Base-by-base conservation (phyloP, 805 yeast genomes). In the Candida andamanensis region DNA sequence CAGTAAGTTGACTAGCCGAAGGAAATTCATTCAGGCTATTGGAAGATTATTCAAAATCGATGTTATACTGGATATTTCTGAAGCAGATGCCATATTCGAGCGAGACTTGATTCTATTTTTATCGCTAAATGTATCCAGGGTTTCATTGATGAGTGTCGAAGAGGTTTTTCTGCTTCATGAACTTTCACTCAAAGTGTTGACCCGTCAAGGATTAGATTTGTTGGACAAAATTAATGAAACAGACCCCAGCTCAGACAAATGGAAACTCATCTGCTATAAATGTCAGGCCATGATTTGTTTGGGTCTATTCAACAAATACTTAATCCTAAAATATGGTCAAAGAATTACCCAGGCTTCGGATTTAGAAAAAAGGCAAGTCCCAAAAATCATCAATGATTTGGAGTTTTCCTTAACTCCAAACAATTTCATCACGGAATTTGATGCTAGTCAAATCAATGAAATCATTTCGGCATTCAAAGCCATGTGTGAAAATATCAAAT, bases 91-190 rank as follows among this genome's bases (percentile, higher is more conserved):
- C 1, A 20, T 40, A 13, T 18, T 17, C 2, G 31, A 47, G 22
- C 42, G 60, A 25, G 54, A 57, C 26, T 29, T 35, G 8, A 35
- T 49, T 0, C 32, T 48, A 3, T 60, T 44, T 27, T 27, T 70
- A 6, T 50, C 63, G 1, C 34, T 54, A 2, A 72, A 74, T 37
- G 32, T 79, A 5, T 45, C 67, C 1, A 49, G 46, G 2, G 44
- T 68, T 11, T 58, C 56, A 2, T 65, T 76, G 26, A 41, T 45
- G 0, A 57, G 67, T 0, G 48, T 66, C 28, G 85, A 79, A 34
- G 85, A 80, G 31, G 67, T 74, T 0, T 63, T 69, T 28, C 37
- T 58, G 0, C 18, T 78, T 1, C 44, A 75, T 3, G 50, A 56
- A 27, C 66, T 59, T 1, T 45, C 78, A 21, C 77, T 77, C 33